phyloP scores from a whole-genome alignment of 1,139 yeast species.

The Magnusiomyces tetraspermus region DNA sequence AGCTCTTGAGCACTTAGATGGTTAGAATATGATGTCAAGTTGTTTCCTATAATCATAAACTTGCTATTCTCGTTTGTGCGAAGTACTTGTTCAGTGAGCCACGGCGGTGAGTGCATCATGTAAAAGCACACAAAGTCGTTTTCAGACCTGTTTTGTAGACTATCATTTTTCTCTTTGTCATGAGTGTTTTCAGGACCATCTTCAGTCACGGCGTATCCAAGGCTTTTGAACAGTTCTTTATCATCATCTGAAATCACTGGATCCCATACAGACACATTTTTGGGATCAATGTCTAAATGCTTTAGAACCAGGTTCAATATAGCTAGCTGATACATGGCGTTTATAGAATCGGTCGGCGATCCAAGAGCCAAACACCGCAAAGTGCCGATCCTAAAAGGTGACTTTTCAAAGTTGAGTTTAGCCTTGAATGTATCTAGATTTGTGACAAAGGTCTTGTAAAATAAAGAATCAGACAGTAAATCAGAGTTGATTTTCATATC shows the following conservation, averaged over 20 bases:
- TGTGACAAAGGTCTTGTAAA: slow-evolving; percentile 10
- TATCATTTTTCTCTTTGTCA: too few species aligned
- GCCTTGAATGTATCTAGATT: slow-evolving; percentile 4
- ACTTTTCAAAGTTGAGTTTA: not conserved
- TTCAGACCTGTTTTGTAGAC: not conserved
- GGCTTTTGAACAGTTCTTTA: slow-evolving; percentile 24
- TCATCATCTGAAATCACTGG: slow-evolving; percentile 51
- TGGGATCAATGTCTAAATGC: slow-evolving; percentile 19
- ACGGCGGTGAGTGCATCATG: slow-evolving; percentile 68
- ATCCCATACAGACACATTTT: slow-evolving; percentile 47
- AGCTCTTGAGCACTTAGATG: slow-evolving; percentile 17
- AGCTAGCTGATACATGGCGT: slow-evolving; percentile 61
- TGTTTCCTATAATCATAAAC: slow-evolving; percentile 30
- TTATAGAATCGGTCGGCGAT: slow-evolving; percentile 46
- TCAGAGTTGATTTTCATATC: slow-evolving; percentile 12
- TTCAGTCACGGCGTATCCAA: slow-evolving; percentile 25
- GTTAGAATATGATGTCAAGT: slow-evolving; percentile 24
- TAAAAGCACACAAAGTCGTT: slow-evolving; percentile 37
- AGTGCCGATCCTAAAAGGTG: not conserved
- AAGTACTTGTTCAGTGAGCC: slow-evolving; percentile 43
- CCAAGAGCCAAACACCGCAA: slow-evolving; percentile 71
- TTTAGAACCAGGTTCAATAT: slow-evolving; percentile 37
- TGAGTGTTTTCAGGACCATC: slow-evolving; percentile 16
- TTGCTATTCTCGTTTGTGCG: slow-evolving; percentile 27
- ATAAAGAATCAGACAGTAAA: slow-evolving; percentile 14